Evolutionary conservation across 148 eudicot genomes (phyloP).

Genomic region (Nyssa sinensis): DNA sequence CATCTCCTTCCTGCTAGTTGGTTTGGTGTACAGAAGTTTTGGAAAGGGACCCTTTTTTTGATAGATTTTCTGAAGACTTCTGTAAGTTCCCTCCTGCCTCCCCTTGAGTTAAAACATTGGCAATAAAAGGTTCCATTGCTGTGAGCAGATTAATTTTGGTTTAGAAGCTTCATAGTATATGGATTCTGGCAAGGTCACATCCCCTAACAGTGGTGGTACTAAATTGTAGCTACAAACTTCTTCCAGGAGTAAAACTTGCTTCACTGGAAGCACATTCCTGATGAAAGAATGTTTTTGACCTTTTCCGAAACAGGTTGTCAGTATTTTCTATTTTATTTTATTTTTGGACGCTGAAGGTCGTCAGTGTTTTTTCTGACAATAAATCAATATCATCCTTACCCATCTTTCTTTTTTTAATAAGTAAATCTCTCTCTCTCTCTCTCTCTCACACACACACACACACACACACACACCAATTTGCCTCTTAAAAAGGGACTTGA

Average conservation of each 20-base stretch:
- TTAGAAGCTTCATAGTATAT: not conserved
- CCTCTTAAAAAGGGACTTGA: no score
- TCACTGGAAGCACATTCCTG: not conserved
- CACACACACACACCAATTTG: no score
- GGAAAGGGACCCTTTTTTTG: not conserved
- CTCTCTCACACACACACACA: no score
- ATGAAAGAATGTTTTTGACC: not conserved
- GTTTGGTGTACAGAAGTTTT: not conserved
- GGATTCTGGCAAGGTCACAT: not conserved
- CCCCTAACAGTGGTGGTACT: not conserved
- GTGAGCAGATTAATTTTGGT: not conserved
- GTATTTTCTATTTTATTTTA: not conserved
- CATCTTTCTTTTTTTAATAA: no score
- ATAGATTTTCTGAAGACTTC: not conserved
- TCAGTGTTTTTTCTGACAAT: not conserved
- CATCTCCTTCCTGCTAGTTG: no score
- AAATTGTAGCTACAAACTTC: not conserved
- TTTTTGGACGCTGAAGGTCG: not conserved
- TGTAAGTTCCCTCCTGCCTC: no score
- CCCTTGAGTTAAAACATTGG: no score
- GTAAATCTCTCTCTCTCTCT: no score
- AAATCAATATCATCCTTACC: not conserved
- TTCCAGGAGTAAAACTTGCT: not conserved
- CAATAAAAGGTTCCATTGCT: no score
- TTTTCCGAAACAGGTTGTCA: not conserved